Base-by-base conservation (phyloP, 225 moss, liverwort and hornwort species). In the Takakia lepidozioides region DNA sequence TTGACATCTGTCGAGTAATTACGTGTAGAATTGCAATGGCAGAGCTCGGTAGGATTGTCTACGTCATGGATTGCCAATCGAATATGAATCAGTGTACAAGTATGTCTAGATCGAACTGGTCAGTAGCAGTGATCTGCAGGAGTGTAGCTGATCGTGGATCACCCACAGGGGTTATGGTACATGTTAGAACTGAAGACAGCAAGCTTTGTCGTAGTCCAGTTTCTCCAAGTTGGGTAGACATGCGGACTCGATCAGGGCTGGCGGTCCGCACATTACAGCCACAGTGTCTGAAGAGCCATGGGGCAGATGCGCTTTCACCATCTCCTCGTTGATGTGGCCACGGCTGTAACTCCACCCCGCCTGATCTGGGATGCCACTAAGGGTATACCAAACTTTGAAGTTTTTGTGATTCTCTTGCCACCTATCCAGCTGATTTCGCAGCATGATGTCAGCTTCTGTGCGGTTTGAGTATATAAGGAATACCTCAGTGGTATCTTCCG, bases 211-310 rank as follows among this genome's bases (percentile, higher is more conserved):
- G 8, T 77, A 76, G 0, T 29, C 13, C 10, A 73, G 57, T 0
- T 70, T 70, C 10, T 67, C 40, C 35, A 82, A 17, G 55, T 48
- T 60, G 0, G 82, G 82, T 49, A 76, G 18, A 10, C 82, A 82
- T 0, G 76, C 69, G 0, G 9, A 0, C 43, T 77, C 52, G 3
- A 82, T 60, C 34, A 82, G 10, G 0, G 69, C 72, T 0, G 64
- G n/a, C 0, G 95, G 90, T 0, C 87, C 95, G 29, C 95, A 98
- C 1, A 98, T 7, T 51, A 87, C 60, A 2, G 95, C 90, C 23
- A 80, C 13, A 0, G 67, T 65, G 25, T 85, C 73, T 0, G 38
- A 14, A 5, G 62, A 40, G 0, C 67, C 70, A 0, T 60, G 34
- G 0, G 84, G 87, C 0, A 98, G 56, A 10, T 72, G 56, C 1